Evolutionary conservation across 805 yeast genomes (phyloP), one percentile per base, ranked within the genome.

Genomic region (Starmerella stellata): DNA sequence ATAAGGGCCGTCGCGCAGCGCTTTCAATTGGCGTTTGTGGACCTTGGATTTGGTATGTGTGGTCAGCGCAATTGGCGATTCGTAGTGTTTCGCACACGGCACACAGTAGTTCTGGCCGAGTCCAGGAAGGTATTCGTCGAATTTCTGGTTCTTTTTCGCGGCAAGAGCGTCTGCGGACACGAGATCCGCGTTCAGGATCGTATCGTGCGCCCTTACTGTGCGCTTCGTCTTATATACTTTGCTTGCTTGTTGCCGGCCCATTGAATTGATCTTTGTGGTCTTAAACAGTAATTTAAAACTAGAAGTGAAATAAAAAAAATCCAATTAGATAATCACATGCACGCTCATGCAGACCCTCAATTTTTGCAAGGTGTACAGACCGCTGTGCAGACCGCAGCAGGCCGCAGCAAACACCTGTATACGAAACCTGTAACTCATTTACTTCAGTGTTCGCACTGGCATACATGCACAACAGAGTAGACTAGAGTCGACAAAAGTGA

Each of bases 101-200:
- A 90, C 68, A 59, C 96, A 90, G 58, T 81, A 90, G 59, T 72
- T 77, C 59, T 90, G 96, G 14, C 95, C 99, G 47, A 90, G 62
- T 1, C 99, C 99, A 1, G 95, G 85, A 54, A 77, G 76, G 33
- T 74, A 72, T 60, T 87, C 96, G 58, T 87, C 95, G 40, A 79
- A 58, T 4, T 81, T 78, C 59, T 87, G 96, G 54, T 79, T 69
- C 30, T 45, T 42, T 41, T 83, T 64, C 31, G 66, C 62, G 40
- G 66, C 58, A 39, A 82, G 75, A n/a, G 75, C 61, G 29, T 74
- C 78, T 30, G 69, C 65, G 3, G 73, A 59, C 2, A 76, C 62
- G 38, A 90, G 58, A 53, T 90, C 99, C 29, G 71, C 65, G 52
- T 77, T 72, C 35, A 58, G 55, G 43, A 90, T 77, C 52, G 75